Base-by-base conservation (phyloP, 805 yeast genomes). In the Cyberlindnera saturnus region DNA sequence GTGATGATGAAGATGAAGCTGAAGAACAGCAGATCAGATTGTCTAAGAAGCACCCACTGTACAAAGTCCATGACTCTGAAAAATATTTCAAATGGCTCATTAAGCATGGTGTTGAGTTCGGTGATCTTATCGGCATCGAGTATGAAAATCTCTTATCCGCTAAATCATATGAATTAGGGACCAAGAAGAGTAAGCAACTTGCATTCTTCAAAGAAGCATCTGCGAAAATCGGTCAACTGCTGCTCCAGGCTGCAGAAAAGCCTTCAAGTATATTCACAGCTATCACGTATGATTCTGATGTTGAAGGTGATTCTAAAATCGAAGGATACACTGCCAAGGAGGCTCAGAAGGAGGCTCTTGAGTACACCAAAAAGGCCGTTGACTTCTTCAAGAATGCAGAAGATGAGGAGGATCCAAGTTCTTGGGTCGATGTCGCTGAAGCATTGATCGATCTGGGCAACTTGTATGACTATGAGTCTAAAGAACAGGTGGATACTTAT, bases 361-460 rank as follows among this genome's bases (percentile, higher is more conserved):
- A 66, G 2, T 61, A 71, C 31, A 74, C 80, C 10, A 52, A 60
- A 9, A 64, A 62, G 16, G 95, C 95, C 0, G 66, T 85, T 20
- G 65, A 69, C 32, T 75, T 76, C 55, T 67, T 89, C 42, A 63
- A 69, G 42, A 64, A 68, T 42, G 82, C 89, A 0, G 77, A 81
- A 59, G 79, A 79, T 40, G 80, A 77, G 16, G 86, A 81, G 37
- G 87, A 83, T 34, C 95, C 95, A 0, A 82, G 81, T 45, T 71
- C 84, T 5, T 84, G 91, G 86, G 95, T 82, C 11, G 76, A 79
- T 56, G 73, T 85, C 37, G 96, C 96, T 1, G 98, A 91, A 62
- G 90, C 95, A 1, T 69, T 78, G 55, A 86, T 91, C 31, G 77
- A 84, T 14, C 65, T 86, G 51, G 96, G 90, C 14, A 90, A 89